Conservation (phyloP, 768 basidiomycete species). For the Tricholoma saponaceum region DNA sequence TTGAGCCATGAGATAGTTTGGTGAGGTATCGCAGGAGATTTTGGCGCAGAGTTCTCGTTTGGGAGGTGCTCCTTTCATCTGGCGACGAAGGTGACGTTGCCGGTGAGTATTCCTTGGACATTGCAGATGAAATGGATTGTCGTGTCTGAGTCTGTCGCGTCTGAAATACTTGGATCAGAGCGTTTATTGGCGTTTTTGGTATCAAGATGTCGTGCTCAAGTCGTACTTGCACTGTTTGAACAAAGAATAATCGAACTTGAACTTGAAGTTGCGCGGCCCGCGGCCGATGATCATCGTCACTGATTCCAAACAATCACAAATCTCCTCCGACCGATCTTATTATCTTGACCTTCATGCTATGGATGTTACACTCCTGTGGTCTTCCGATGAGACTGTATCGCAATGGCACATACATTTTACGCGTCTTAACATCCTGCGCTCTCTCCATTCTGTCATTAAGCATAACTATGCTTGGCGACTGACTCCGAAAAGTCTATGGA, state of each 20-base stretch:
- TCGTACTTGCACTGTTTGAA: no score
- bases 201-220: no score
- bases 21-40: conserved; percentile 30
- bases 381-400: not conserved
- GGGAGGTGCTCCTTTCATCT: not conserved
- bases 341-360: not conserved
- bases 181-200: no score
- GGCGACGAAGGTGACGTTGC: not conserved
- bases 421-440: not conserved
- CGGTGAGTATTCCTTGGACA: not conserved
- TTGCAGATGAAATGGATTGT: not conserved
- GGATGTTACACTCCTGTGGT: not conserved
- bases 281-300: not conserved
- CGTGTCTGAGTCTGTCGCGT: no score
- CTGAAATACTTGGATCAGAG: no score
- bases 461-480: no score
- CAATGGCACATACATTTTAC: not conserved
- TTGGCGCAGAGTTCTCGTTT: conserved; percentile 1
- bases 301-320: not conserved
- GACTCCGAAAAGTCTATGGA: not conserved
- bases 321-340: not conserved
- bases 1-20: no score
- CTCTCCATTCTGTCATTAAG: not conserved
- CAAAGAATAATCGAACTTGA: no score
- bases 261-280: no score